Conservation (phyloP, 306 rosid genomes). For the Vigna mungo region DNA sequence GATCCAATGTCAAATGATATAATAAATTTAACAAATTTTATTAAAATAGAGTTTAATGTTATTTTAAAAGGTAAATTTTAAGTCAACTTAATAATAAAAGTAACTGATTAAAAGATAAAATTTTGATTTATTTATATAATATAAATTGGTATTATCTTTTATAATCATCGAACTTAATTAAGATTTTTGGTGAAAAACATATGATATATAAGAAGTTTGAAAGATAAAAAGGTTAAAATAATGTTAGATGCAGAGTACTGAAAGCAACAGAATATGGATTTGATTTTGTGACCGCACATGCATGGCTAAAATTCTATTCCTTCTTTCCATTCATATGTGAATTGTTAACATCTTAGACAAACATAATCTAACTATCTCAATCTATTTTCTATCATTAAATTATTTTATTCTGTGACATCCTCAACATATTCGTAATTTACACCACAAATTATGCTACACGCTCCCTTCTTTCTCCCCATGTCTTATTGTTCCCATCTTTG, state of each 20-base stretch:
- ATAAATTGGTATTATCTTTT: too few species aligned
- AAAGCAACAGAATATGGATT: neutral
- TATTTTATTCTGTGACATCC: neutral
- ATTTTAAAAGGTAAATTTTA: too few species aligned
- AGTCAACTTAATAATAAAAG: too few species aligned
- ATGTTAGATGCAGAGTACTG: neutral
- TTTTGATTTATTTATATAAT: too few species aligned
- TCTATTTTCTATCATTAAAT: neutral
- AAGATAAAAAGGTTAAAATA: too few species aligned
- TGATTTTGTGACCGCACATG: neutral
- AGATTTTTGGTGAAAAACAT: too few species aligned
- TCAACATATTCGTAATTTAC: slow-evolving; percentile 4
- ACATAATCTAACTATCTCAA: neutral
- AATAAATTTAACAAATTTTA: too few species aligned
- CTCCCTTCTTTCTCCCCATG: neutral
- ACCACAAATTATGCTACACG: neutral
- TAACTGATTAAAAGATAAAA: too few species aligned
- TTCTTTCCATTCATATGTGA: neutral
- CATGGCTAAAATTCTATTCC: slow-evolving; percentile 22
- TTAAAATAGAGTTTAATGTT: too few species aligned
- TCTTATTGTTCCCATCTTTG: neutral
- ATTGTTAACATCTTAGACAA: neutral
- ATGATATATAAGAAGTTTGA: too few species aligned
- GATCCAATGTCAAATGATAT: too few species aligned
- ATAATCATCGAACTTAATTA: too few species aligned